Conservation (phyloP, 1,284 basidiomycete species). For the Marasmius fiardii region DNA sequence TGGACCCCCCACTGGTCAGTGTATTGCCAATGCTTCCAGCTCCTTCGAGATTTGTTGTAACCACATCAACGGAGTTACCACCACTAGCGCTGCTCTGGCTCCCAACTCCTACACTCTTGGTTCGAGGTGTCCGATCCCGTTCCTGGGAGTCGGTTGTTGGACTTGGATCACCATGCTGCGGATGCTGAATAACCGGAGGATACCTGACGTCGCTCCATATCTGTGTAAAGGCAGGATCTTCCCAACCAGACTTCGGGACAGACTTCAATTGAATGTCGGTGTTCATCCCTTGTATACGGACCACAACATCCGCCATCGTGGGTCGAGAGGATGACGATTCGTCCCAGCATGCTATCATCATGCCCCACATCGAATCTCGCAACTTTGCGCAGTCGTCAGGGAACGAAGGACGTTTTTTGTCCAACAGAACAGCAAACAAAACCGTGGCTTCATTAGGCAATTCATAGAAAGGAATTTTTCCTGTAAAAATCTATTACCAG, state of each 20-base stretch:
- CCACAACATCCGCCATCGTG: not conserved
- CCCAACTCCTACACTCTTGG: no score
- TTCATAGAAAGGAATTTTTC: not conserved
- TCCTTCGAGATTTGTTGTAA: no score
- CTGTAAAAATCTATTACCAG: not conserved
- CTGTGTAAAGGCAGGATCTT: not conserved
- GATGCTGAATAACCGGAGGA: not conserved
- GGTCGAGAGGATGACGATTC: not conserved
- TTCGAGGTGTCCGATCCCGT: no score
- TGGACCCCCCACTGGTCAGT: no score
- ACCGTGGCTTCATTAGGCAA: not conserved
- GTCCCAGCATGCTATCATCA: conserved; percentile 1
- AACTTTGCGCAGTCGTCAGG: not conserved
- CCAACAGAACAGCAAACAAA: not conserved
- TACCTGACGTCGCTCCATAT: not conserved
- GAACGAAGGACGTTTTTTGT: not conserved
- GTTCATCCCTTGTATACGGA: not conserved
- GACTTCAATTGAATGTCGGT: not conserved
- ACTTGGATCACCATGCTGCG: no score
- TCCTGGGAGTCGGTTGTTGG: no score
- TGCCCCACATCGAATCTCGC: not conserved
- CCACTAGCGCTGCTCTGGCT: no score
- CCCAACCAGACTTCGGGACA: not conserved
- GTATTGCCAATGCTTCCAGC: no score
- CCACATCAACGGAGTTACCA: no score